A percentile compares a stretch with the other conserved stretches of the same genome.
Conservation (phyloP, 1,139 yeast species). For the Geotrichum cucujoidarum region DNA sequence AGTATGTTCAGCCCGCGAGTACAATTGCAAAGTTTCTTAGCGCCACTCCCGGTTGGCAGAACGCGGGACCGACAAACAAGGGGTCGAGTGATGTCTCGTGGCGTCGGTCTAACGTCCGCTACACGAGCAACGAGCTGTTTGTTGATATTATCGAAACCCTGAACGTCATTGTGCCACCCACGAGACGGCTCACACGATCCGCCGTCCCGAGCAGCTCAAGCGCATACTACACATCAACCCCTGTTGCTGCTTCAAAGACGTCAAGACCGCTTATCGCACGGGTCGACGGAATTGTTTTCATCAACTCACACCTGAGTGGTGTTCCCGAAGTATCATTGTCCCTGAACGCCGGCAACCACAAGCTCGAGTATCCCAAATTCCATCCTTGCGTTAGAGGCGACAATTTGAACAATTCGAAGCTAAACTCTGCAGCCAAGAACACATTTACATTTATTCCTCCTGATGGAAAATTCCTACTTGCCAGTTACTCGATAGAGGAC, state of each 20-base stretch:
- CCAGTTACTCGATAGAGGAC: constrained; percentile 60
- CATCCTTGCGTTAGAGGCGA: constrained; percentile 50
- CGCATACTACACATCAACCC: constrained; percentile 34
- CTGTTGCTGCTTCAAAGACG: constrained; percentile 18
- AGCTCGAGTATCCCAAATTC: constrained; percentile 41
- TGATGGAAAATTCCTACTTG: constrained; percentile 66
- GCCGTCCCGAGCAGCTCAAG: constrained; percentile 28
- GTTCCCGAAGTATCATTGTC: constrained; percentile 62
- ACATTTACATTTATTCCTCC: constrained; percentile 75
- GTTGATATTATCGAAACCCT: constrained; percentile 68
- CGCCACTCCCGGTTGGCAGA: constrained; percentile 15
- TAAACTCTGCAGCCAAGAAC: constrained; percentile 13
- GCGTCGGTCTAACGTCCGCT: constrained; percentile 62
- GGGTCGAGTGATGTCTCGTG: constrained; percentile 50
- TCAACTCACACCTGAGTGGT: constrained; percentile 69
- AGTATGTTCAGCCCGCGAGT: constrained; percentile 56
- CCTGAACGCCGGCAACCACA: constrained; percentile 40
- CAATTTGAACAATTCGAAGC: background rate
- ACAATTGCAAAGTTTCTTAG: constrained; percentile 31
- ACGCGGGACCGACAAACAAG: background rate
- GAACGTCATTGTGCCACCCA: constrained; percentile 41
- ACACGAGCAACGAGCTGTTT: constrained; percentile 74
- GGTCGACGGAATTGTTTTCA: constrained; percentile 61
- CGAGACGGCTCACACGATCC: constrained; percentile 19
- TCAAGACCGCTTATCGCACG: constrained; percentile 49